These are phyloP conservation scores for Ustilago loliicola DNA, from an alignment of 1,284 basidiomycete species.

Conservation along the genomic window DNA sequence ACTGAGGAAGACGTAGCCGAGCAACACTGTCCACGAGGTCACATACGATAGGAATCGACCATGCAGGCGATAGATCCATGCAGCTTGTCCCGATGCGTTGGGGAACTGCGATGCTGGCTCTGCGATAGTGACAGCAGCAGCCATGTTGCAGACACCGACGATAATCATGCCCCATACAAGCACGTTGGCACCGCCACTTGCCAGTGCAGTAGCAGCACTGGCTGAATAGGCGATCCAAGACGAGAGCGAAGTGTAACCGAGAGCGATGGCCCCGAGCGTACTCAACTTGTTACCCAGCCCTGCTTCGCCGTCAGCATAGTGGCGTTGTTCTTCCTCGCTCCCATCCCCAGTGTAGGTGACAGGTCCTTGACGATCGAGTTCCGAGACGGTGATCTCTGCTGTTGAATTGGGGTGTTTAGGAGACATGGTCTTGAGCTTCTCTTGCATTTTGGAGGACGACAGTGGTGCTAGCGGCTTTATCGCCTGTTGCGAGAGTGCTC, in stretches of 20 bases:
- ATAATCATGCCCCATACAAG: constrained; percentile 41
- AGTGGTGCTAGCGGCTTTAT: not conserved
- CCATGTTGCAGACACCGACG: constrained; percentile 32
- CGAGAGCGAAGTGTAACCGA: constrained; percentile 30
- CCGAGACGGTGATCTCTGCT: constrained; percentile 16
- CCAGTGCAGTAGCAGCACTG: constrained; percentile 22
- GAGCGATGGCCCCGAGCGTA: constrained; percentile 24
- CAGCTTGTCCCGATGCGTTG: constrained; percentile 23
- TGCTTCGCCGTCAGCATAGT: not conserved
- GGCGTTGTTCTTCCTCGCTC: constrained; percentile 2
- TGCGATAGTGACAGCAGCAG: constrained; percentile 19
- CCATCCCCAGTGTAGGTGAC: constrained; percentile 6
- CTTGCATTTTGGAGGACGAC: constrained; percentile 9
- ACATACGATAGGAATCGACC: constrained; percentile 25
- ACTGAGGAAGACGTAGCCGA: constrained; percentile 31
- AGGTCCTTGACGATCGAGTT: constrained; percentile 17
- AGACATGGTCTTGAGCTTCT: constrained; percentile 10
- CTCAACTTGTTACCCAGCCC: constrained; percentile 33
- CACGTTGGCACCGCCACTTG: constrained; percentile 42
- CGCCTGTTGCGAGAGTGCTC: not conserved
- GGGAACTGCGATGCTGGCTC: constrained; percentile 31
- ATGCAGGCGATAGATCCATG: constrained; percentile 28
- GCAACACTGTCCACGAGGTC: constrained; percentile 29
- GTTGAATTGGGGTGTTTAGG: constrained; percentile 2
- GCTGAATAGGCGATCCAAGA: constrained; percentile 43